These are phyloP conservation scores for Taxillus chinensis DNA, from an alignment of 164 flowering plant species.

Conservation along the genomic window DNA sequence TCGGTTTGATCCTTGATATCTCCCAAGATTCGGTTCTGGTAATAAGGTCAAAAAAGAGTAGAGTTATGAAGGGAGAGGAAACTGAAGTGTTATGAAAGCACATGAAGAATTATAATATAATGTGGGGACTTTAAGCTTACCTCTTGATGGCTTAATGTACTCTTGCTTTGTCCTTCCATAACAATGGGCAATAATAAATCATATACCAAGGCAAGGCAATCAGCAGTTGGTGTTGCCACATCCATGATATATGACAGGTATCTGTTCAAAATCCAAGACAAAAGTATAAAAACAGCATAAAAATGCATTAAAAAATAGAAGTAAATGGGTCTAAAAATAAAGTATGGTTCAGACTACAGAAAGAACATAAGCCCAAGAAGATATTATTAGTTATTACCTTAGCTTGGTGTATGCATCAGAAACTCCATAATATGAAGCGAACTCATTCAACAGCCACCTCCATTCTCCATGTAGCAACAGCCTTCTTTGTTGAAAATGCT, in stretches of 20 bases:
- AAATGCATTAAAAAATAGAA: constrained; percentile 4
- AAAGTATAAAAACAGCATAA: constrained; percentile 6
- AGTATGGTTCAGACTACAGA: no score
- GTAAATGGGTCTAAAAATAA: not conserved
- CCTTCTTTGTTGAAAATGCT: constrained; percentile 73
- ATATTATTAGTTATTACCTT: constrained; percentile 31
- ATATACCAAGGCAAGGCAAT: constrained; percentile 69
- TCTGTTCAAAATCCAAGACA: constrained; percentile 26
- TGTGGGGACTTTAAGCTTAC: constrained; percentile 20
- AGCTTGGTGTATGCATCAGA: constrained; percentile 82
- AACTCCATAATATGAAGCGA: constrained; percentile 88
- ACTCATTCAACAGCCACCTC: constrained; percentile 85
- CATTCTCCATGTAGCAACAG: constrained; percentile 65
- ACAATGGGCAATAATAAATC: constrained; percentile 69
- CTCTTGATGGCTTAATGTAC: constrained; percentile 90
- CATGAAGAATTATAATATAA: no score
- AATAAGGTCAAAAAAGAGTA: constrained; percentile 5
- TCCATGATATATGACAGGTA: constrained; percentile 93
- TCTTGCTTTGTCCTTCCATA: constrained; percentile 57
- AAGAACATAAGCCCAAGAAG: no score
- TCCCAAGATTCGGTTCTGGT: constrained; percentile 80
- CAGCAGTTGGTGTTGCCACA: constrained; percentile 93
- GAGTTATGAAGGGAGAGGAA: not conserved
- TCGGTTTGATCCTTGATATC: constrained; percentile 80
- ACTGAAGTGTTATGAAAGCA: no score